These are phyloP conservation scores for Gracilaria caudata DNA, from an alignment of 23 red algal genomes.

Conservation along the genomic window DNA sequence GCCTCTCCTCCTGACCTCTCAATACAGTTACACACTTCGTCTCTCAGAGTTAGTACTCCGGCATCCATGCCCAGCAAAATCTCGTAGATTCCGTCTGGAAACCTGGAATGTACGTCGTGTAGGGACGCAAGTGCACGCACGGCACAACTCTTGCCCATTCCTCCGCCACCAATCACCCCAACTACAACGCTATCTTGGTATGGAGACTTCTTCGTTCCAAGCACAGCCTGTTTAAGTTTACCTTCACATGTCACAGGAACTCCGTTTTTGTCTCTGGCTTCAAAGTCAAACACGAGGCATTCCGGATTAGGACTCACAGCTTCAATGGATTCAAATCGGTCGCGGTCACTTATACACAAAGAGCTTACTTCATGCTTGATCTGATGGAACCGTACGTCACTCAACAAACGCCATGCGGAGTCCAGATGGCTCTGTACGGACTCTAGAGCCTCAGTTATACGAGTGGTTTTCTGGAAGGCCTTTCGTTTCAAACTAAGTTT, in stretches of 20 bases:
- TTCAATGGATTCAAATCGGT: not conserved
- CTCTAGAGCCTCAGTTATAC: not conserved
- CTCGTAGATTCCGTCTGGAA: constrained; percentile 10
- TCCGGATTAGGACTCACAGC: not conserved
- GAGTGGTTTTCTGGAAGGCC: not conserved
- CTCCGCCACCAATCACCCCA: constrained; percentile 4
- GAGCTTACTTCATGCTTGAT: not conserved
- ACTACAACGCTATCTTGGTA: not conserved
- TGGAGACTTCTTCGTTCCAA: too few relatives aligned
- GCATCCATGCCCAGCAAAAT: not conserved
- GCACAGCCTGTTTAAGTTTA: not conserved
- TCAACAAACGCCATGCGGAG: not conserved
- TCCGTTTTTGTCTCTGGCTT: not conserved
- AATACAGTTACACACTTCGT: not conserved
- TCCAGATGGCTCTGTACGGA: not conserved
- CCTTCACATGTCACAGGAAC: not conserved
- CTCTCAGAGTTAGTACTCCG: not conserved
- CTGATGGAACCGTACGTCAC: not conserved
- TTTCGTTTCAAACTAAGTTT: not conserved
- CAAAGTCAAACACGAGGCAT: not conserved
- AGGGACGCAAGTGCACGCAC: not conserved
- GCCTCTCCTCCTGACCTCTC: constrained; percentile 14
- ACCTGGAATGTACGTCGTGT: not conserved
- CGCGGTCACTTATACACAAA: not conserved
- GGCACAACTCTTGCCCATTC: not conserved